A percentile compares a stretch with the other conserved stretches of the same genome.
These are phyloP conservation scores for Fusarium sp. DNA, from an alignment of 2,329 filamentous ascomycete species.

Conservation along the genomic window DNA sequence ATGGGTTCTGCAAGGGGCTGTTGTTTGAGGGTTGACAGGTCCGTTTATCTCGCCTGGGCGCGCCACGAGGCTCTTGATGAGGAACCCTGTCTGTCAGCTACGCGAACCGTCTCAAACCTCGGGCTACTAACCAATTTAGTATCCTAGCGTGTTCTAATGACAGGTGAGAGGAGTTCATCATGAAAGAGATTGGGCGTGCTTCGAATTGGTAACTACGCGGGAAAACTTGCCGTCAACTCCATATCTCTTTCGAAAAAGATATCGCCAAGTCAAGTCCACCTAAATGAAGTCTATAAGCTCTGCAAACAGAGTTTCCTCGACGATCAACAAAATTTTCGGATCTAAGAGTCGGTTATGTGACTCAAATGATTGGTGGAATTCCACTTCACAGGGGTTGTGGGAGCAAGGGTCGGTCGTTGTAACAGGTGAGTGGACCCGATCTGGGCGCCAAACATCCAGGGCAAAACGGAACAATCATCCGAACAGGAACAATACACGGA, in stretches of 20 bases:
- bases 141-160: background rate
- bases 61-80: conserved; percentile 18
- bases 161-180: background rate
- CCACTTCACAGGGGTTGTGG: conserved; percentile 34
- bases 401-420: conserved; percentile 27
- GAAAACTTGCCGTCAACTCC: background rate
- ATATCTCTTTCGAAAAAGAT: too few relatives aligned
- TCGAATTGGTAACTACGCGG: too few relatives aligned
- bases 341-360: background rate
- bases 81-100: conserved; percentile 35
- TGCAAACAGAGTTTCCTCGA: background rate
- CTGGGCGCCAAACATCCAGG: conserved; percentile 17
- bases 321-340: background rate
- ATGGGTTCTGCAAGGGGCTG: conserved; percentile 7
- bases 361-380: conserved; percentile 45
- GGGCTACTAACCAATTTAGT: conserved; percentile 32
- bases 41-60: background rate
- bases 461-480: conserved; percentile 1
- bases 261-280: background rate
- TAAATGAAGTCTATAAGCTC: too few relatives aligned
- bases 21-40: conserved; percentile 20
- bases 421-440: conserved; percentile 46
- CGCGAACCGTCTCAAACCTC: conserved; percentile 42
- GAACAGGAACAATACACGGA: background rate
- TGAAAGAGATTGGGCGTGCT: too few relatives aligned